These are phyloP conservation scores for Ustilago trichophora DNA, from an alignment of 1,284 basidiomycete genomes.

Conservation along the genomic window DNA sequence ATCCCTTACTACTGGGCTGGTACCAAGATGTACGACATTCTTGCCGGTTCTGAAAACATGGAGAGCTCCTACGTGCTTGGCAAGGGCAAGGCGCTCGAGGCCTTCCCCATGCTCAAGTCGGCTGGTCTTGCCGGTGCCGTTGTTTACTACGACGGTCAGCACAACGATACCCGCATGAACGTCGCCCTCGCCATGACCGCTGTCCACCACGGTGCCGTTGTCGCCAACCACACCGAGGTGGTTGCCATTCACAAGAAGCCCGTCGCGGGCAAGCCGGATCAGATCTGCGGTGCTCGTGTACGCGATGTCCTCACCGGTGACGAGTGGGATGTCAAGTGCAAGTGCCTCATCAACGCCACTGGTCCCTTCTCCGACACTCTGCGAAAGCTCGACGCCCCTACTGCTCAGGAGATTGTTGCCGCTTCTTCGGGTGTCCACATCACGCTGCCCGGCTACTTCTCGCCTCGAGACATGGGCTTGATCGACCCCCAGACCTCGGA, in stretches of 20 bases:
- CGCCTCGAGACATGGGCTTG: slow-evolving; percentile 91
- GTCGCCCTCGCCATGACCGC: slow-evolving; percentile 87
- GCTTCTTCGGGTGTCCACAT: slow-evolving; percentile 94
- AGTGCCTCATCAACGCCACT: slow-evolving; percentile 94
- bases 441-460: slow-evolving; percentile 96
- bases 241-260: slow-evolving; percentile 77
- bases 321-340: slow-evolving; percentile 83
- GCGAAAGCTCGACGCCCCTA: slow-evolving; percentile 84
- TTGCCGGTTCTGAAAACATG: slow-evolving; percentile 97
- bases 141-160: slow-evolving; percentile 98
- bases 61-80: slow-evolving; percentile 93
- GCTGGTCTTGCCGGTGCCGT: slow-evolving; percentile 93
- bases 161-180: slow-evolving; percentile 99
- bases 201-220: slow-evolving; percentile 87
- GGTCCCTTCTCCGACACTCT: slow-evolving; percentile 92
- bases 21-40: slow-evolving; percentile 94
- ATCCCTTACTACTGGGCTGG: slow-evolving; percentile 95
- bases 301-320: slow-evolving; percentile 85
- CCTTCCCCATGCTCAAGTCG: slow-evolving; percentile 93
- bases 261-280: slow-evolving; percentile 70
- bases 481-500: slow-evolving; percentile 95
- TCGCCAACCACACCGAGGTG: slow-evolving; percentile 91
- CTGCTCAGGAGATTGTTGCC: slow-evolving; percentile 85
- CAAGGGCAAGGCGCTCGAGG: slow-evolving; percentile 84
- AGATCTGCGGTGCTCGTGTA: slow-evolving; percentile 80